Evolutionary conservation across 441 rosid genomes (phyloP), one percentile per base, ranked within the genome.

Genomic region (Erodium texanum): DNA sequence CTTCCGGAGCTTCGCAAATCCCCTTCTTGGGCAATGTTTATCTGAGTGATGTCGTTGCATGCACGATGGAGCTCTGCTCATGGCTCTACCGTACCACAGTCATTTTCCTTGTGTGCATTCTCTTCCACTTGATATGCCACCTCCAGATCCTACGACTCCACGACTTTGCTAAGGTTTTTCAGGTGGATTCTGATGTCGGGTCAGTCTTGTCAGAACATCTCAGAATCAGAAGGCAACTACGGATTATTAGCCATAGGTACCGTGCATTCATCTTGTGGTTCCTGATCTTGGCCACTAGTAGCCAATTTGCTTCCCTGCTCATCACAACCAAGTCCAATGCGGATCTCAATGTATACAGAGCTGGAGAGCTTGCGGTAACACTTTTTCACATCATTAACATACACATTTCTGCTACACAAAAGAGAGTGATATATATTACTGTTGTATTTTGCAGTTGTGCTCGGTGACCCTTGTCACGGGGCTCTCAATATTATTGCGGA

Each of bases 281-380:
- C 0, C 48, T 93, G 81, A 68, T 90, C 61, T 78, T 93, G 63
- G 84, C 86, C 68, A 93, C 98, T 0, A 89, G 91, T 0, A 90
- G 96, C 81, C 97, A 90, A 73, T 89, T 93, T 66, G 82, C 90
- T 67, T 82, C 97, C 0, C 81, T 93, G 84, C 94, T 93, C 7
- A 81, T 80, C 61, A 90, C 96, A 24, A 90, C 96, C 3, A 84
- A 81, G 79, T 43, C 85, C 18, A 23, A 64, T 59, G 79, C 96
- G 58, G 75, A 73, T 3, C 71, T 89, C 27, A 86, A 87, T 69
- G 52, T 90, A 66, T 85, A 83, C 66, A 77, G 76, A 75, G 85
- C 94, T 66, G 97, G 97, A 76, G 98, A 93, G 71, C 89, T 93
- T 0, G 92, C 91, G 29, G 97, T n/a, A n/a, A n/a, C n/a, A n/a